Conservation (phyloP, 2,329 filamentous ascomycete genomes). For the Alternaria sp. region DNA sequence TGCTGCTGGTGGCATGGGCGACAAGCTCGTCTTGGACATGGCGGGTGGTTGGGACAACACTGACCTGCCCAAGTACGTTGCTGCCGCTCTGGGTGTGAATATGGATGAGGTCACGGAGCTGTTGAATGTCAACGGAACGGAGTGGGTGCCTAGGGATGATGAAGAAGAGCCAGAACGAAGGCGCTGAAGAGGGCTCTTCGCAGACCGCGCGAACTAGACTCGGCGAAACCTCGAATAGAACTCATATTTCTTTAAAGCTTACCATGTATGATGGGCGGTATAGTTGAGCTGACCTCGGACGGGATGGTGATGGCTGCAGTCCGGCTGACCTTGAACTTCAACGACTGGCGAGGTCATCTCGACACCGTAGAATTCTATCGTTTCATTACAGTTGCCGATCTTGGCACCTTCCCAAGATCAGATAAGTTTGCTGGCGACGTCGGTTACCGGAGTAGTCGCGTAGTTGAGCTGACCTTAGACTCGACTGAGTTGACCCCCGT, state of each 20-base stretch:
- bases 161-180: neutral
- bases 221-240: too few relatives aligned
- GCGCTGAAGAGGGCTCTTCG: neutral
- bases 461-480: neutral
- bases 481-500: neutral
- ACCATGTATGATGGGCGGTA: neutral
- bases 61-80: conserved; percentile 31
- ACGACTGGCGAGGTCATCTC: neutral
- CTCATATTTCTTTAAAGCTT: too few relatives aligned
- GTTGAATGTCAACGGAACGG: conserved; percentile 24
- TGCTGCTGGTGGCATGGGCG: conserved; percentile 29
- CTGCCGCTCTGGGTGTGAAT: conserved; percentile 26
- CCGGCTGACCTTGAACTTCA: neutral
- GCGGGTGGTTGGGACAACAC: conserved; percentile 37
- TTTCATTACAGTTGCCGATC: neutral
- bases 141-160: conserved; percentile 20
- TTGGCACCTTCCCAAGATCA: neutral
- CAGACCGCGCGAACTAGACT: neutral
- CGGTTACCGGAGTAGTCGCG: neutral
- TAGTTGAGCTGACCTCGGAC: neutral
- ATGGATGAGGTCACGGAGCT: conserved; percentile 31
- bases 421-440: neutral
- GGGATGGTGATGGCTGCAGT: neutral
- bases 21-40: conserved; percentile 30
- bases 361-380: neutral